These are phyloP conservation scores for Pseudodiploospora longispora DNA, from an alignment of 2,329 filamentous ascomycete genomes.

Conservation along the genomic window DNA sequence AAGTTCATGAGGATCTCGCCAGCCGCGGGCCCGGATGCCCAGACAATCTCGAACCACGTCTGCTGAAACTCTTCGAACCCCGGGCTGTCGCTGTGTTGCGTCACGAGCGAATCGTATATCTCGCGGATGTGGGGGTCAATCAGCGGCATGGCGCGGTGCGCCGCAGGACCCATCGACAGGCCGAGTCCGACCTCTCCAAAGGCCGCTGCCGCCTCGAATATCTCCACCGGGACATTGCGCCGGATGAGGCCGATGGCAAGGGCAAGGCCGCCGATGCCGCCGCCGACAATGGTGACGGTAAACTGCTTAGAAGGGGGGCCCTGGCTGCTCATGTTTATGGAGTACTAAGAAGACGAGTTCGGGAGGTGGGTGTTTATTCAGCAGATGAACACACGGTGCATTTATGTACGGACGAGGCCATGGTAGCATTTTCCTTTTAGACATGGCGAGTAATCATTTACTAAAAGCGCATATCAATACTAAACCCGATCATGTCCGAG, in stretches of 20 bases:
- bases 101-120: conserved; percentile 30
- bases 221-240: conserved; percentile 25
- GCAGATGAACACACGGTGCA: too few relatives aligned
- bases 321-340: too few relatives aligned
- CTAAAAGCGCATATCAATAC: too few relatives aligned
- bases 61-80: conserved; percentile 10
- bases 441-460: too few relatives aligned
- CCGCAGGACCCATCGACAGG: conserved; percentile 48
- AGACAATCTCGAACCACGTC: conserved; percentile 11
- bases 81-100: conserved; percentile 5
- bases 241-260: conserved; percentile 42
- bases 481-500: too few relatives aligned
- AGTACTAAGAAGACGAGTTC: too few relatives aligned
- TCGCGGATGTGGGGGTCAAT: conserved; percentile 37
- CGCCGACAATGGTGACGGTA: conserved; percentile 47
- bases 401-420: too few relatives aligned
- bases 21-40: conserved; percentile 2
- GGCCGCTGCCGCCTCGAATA: conserved; percentile 47
- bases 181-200: conserved; percentile 54
- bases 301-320: background rate
- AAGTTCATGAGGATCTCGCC: conserved; percentile 7
- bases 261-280: conserved; percentile 48
- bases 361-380: too few relatives aligned
- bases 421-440: too few relatives aligned
- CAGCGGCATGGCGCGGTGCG: conserved; percentile 43